Evolutionary conservation across 345 rosid genomes (phyloP), one percentile per base, ranked within the genome.

Genomic region (Mangifera indica): DNA sequence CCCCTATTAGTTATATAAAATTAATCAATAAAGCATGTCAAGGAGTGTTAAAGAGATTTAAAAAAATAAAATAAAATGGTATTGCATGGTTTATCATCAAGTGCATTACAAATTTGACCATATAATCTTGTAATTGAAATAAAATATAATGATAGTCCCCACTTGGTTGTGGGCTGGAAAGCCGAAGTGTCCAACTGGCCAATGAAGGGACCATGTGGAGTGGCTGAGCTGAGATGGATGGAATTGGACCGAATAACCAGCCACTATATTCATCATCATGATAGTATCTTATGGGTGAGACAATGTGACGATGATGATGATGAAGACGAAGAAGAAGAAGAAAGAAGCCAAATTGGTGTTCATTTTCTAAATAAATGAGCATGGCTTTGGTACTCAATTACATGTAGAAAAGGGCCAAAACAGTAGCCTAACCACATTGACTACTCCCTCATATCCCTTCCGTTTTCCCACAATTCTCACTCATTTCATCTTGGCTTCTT

Each of bases 391-490:
- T 48, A 82, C 86, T 87, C 87, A 59, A 87, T 85, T 85, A 70
- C 85, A 63, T 40, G 59, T 51, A 77, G 74, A 72, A 80, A 80
- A 32, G 13, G 67, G 62, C 52, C 67, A 72, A 81, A 63, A 54
- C 40, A 56, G 46, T 5, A 81, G 73, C 87, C 81, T 70, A 74
- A 78, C 81, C 79, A n/a, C 80, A 79, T 81, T 84, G 84, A 86
- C 83, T 78, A 55, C 70, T 22, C 24, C 49, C 25, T 24, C 68
- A 3, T 32, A n/a, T 40, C 57, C 11, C 44, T 60, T 37, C 62
- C 66, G 67, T 11, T 48, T 49, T 49, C 58, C 21, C 40, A 21
- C 32, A 24, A 45, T 5, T 60, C 40, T 49, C 46, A 70, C 76
- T 66, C 55, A 57, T 69, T 73, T 62, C 54, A 71, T 74, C 49